These are phyloP conservation scores for Pilasporangium apinafurcum DNA, from an alignment of 352 stramenopile genomes.

Conservation along the genomic window DNA sequence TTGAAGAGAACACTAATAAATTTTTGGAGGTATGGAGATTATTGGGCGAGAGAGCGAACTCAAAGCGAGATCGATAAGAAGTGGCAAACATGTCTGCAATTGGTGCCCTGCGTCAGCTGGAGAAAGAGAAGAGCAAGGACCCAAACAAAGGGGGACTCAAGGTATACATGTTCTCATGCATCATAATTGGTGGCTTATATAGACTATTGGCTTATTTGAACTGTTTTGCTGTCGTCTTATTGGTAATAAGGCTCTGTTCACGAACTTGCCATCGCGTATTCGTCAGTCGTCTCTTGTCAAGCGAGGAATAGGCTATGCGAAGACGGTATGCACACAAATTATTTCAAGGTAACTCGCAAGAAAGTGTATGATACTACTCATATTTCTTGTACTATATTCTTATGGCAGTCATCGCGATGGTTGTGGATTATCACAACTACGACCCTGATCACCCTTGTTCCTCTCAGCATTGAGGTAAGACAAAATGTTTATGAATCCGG, in stretches of 20 bases:
- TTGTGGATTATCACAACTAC: slow-evolving; percentile 81
- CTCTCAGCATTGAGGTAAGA: slow-evolving; percentile 78
- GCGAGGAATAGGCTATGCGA: slow-evolving; percentile 43
- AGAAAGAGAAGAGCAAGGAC: slow-evolving; percentile 80
- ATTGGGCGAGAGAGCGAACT: slow-evolving; percentile 21
- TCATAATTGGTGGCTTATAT: neutral
- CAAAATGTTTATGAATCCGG: neutral
- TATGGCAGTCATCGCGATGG: slow-evolving; percentile 53
- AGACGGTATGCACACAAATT: slow-evolving; percentile 22
- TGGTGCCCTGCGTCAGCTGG: slow-evolving; percentile 70
- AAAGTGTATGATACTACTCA: neutral
- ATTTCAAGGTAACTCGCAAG: neutral
- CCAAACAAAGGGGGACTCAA: slow-evolving; percentile 49
- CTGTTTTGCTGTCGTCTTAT: neutral
- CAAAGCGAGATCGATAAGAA: slow-evolving; percentile 12
- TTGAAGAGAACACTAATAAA: no score
- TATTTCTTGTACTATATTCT: slow-evolving; percentile 27
- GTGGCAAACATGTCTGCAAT: slow-evolving; percentile 70
- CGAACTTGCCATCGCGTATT: slow-evolving; percentile 66
- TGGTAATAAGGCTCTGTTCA: slow-evolving; percentile 49
- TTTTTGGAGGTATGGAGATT: no score
- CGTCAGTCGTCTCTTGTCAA: slow-evolving; percentile 57
- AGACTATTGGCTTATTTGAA: neutral
- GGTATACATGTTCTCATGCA: slow-evolving; percentile 12
- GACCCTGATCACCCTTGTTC: slow-evolving; percentile 79